phyloP scores from a whole-genome alignment of 1,284 basidiomycete species.

The Filobasidium uniguttulatum region DNA sequence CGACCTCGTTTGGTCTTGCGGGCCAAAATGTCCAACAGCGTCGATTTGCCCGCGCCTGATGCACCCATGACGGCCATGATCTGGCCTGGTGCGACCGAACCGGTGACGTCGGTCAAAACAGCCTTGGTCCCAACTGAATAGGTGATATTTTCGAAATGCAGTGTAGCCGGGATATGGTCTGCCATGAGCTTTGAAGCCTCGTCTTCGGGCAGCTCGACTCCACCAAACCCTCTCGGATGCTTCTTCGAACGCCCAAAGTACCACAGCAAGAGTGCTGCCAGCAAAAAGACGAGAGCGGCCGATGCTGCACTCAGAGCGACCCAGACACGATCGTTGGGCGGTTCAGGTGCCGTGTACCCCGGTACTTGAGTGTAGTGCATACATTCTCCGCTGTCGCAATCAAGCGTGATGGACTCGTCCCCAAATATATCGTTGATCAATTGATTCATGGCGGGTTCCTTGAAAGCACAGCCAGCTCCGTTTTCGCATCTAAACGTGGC shows the following conservation, averaged over 20 bases:
- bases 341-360: conserved; percentile 62
- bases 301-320: conserved; percentile 70
- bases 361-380: conserved; percentile 87
- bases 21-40: conserved; percentile 88
- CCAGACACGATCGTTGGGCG: conserved; percentile 65
- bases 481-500: conserved; percentile 72
- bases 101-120: conserved; percentile 67
- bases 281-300: conserved; percentile 48
- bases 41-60: conserved; percentile 92
- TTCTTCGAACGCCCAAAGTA: conserved; percentile 62
- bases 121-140: conserved; percentile 58
- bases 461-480: conserved; percentile 62
- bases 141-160: conserved; percentile 74
- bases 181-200: conserved; percentile 75
- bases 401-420: conserved; percentile 72
- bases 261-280: conserved; percentile 52
- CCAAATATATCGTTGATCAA: conserved; percentile 89
- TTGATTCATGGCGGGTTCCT: conserved; percentile 91
- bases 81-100: conserved; percentile 70
- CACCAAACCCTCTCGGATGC: conserved; percentile 50
- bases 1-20: conserved; percentile 69
- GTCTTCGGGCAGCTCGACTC: conserved; percentile 62
- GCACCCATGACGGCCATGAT: conserved; percentile 92
- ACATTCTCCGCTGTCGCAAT: conserved; percentile 84
- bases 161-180: conserved; percentile 80